Evolutionary conservation across 2,329 filamentous ascomycete genomes (phyloP), one percentile per base, ranked within the genome.

Genomic region (Aspergillus sp.): DNA sequence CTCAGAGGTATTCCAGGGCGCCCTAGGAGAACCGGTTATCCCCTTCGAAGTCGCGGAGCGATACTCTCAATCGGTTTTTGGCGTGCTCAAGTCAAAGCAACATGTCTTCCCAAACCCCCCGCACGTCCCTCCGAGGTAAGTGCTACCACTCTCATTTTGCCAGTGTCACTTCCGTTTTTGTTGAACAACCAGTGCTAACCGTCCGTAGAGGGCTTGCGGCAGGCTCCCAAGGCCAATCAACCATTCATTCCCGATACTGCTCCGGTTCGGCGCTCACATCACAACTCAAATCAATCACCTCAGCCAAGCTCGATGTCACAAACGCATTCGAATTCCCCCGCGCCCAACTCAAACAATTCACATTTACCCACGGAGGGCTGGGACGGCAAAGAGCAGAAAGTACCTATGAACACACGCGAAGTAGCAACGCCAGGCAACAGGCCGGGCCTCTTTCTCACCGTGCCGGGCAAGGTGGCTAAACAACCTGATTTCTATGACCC

Each of bases 391-490:
- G 72, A 73, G n/a, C 74, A 73, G 30, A 70, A 70, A 53, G 67
- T 78, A 36, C 76, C 76, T 3, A 74, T 79, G 68, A 76, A 74
- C 9, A 74, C 72, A 30, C 74, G 76, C 19, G 76, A 78, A 48
- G 76, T 80, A 30, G 66, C 70, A 19, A 81, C 79, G 2, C 79
- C 79, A 36, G 75, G 76, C 30, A 80, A 80, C 57, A 72, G 76
- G 49, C 77, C 77, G 5, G 70, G 69, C n/a, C 60, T 77, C 10
- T 79, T 77, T 50, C 60, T 69, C 43, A 66, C 62, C 52, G 59
- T 69, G 23, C 58, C 69, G 45, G 66, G 63, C 25, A 77, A 78
- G 58, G 53, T 63, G 13, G 66, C 64, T 5, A 74, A 72, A 32
- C 70, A 72, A 58, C 65, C 76, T n/a, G 72, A 77, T 59, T 76